A percentile compares a stretch with the other conserved stretches of the same genome.
These are phyloP conservation scores for Aspergillus heteromorphus DNA, from an alignment of 495 filamentous ascomycete species.

Conservation along the genomic window DNA sequence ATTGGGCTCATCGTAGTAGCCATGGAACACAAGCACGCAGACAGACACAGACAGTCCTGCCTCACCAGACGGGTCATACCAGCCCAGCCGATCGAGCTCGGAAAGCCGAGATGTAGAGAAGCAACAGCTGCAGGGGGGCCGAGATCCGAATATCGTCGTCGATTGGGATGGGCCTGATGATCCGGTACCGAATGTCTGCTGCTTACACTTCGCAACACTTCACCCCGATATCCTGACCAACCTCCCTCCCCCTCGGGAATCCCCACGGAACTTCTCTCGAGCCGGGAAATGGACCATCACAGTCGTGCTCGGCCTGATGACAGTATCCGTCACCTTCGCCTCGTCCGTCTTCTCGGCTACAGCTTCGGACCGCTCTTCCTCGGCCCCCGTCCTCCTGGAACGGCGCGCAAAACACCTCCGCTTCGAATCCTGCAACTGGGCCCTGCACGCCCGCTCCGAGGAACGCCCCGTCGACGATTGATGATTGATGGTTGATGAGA, in stretches of 20 bases:
- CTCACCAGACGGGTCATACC: neutral
- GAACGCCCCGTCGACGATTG: slow-evolving; percentile 14
- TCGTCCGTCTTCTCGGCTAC: slow-evolving; percentile 45
- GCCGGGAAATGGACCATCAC: neutral
- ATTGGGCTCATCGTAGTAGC: neutral
- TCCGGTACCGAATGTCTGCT: neutral
- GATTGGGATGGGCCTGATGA: slow-evolving; percentile 1
- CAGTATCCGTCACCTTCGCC: slow-evolving; percentile 36
- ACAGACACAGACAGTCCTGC: too few relatives aligned
- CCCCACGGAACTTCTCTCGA: neutral
- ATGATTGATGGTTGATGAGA: too few relatives aligned
- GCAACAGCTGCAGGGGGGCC: neutral
- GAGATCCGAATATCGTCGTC: neutral
- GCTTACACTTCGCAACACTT: too few relatives aligned
- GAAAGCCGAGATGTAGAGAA: neutral
- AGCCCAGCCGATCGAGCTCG: neutral
- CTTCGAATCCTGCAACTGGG: slow-evolving; percentile 52
- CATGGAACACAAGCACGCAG: neutral
- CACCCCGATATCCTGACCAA: neutral
- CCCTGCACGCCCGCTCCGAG: slow-evolving; percentile 32
- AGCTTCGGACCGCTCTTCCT: slow-evolving; percentile 44
- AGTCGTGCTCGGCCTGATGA: neutral
- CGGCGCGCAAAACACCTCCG: slow-evolving; percentile 45
- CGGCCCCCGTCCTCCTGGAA: slow-evolving; percentile 45
- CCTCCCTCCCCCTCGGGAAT: neutral